phyloP scores from a whole-genome alignment of 805 yeast species.

The Cyberlindnera petersonii region DNA sequence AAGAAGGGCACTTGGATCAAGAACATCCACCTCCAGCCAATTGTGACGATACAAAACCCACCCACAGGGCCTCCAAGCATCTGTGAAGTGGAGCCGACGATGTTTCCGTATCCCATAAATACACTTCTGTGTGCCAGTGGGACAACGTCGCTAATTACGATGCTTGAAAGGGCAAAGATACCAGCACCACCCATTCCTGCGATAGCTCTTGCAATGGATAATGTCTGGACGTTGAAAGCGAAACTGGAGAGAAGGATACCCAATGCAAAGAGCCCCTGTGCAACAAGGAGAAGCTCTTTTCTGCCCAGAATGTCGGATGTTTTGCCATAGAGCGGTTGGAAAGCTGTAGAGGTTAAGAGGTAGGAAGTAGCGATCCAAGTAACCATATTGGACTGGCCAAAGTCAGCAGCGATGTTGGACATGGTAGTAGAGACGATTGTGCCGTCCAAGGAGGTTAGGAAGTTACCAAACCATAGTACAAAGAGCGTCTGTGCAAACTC shows the following conservation, averaged over 20 bases:
- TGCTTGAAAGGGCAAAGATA: conserved; percentile 45
- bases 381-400: conserved; percentile 46
- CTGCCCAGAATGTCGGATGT: conserved; percentile 64
- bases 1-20: conserved; percentile 38
- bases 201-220: conserved; percentile 47
- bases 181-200: conserved; percentile 63
- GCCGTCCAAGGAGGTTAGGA: conserved; percentile 54
- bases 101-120: conserved; percentile 47
- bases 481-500: conserved; percentile 16
- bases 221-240: conserved; percentile 38
- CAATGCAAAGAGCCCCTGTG: conserved; percentile 41
- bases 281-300: conserved; percentile 39
- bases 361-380: conserved; percentile 75
- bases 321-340: conserved; percentile 72
- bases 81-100: conserved; percentile 37
- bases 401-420: conserved; percentile 55
- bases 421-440: conserved; percentile 58
- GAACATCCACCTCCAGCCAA: conserved; percentile 46
- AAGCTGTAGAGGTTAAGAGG: conserved; percentile 63
- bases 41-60: conserved; percentile 34
- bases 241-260: conserved; percentile 43
- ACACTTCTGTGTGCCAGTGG: conserved; percentile 50
- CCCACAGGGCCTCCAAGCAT: conserved; percentile 44
- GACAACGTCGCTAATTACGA: conserved; percentile 52
- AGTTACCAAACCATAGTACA: conserved; percentile 42